Base-by-base conservation (phyloP, 1,284 basidiomycete species). In the Inonotus hispidus region DNA sequence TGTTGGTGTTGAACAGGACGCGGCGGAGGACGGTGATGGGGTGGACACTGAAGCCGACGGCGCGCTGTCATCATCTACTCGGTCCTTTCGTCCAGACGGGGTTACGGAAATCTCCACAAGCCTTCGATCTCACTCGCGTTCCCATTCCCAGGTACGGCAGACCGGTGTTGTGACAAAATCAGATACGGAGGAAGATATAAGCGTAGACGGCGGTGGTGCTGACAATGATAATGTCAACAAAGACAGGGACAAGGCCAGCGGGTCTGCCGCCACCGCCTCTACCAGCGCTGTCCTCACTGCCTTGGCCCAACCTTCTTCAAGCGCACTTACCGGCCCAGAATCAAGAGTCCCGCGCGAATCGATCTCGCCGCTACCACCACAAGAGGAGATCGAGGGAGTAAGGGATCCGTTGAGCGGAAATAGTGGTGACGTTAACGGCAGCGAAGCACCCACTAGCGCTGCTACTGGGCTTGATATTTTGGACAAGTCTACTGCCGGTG, bases 31-130 rank as follows among this genome's bases (percentile, higher is more conserved):
- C 23, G 41, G 21, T 45, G 41, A 21, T 4, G 50, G 27, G 11
- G 16, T 52, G 29, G 50, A 52, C 50, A 52, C 50, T 8, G 50
- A 52, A 27, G 14, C 7, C 32, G 50, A 56, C 10, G 60, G 60
- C 19, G 47, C 56, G 29, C 35, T 61, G 21, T 56, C 60, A 52
- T 27, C 55, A 32, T 32, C 32, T 32, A 32, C 32, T n/a, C 41
- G 55, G 46, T 43, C 53, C 2, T 43, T 49, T 43, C 52, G 23
- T 54, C 32, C 54, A 10, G 52, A 61, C 54, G 47, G 54, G 37
- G 52, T 38, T 29, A 52, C 27, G 25, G 32, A 29, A 16, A 5
- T 32, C 32, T 32, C 32, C 32, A 32, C 32, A 32, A 32, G 3
- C 8, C 32, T 8, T 32, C 32, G 8, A 3, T 32, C 32, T 32